phyloP scores from a whole-genome alignment of 768 basidiomycete species.

The Phlegmacium glaucopus region DNA sequence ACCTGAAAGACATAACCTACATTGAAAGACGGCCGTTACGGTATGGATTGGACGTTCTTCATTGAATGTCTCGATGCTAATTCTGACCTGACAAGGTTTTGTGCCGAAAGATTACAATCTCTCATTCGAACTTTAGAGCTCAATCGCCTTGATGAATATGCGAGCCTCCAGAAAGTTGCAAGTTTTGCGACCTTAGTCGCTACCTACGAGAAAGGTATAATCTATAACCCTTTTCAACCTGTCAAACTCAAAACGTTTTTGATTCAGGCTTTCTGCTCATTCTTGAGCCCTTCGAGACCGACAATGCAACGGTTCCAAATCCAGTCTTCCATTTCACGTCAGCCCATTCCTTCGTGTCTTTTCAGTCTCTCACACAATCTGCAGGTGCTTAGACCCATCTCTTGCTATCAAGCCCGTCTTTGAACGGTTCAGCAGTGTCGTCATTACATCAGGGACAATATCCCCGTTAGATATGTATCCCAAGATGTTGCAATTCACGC shows the following conservation, averaged over 20 bases:
- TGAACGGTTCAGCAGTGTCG: conserved; percentile 96
- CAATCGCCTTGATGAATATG: conserved; percentile 85
- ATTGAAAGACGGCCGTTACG: conserved; percentile 91
- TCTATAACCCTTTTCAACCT: conserved; percentile 2
- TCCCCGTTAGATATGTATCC: conserved; percentile 99
- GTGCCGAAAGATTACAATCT: conserved; percentile 93
- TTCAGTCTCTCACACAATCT: conserved; percentile 10
- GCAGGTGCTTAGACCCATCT: conserved; percentile 94
- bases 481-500: conserved; percentile 98
- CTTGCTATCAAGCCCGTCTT: conserved; percentile 98
- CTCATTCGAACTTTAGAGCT: conserved; percentile 91
- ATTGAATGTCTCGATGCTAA: neutral
- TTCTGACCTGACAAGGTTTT: conserved; percentile 59
- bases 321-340: conserved; percentile 98
- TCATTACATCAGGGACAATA: conserved; percentile 98
- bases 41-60: conserved; percentile 38
- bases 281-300: conserved; percentile 97
- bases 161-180: conserved; percentile 92
- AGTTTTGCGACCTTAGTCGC: conserved; percentile 94
- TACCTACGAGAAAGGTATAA: conserved; percentile 91
- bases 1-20: conserved; percentile 98
- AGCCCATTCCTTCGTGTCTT: conserved; percentile 1
- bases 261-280: conserved; percentile 87
- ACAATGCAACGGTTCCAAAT: conserved; percentile 97
- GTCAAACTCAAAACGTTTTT: conserved; percentile 3